A percentile compares a stretch with the other conserved stretches of the same genome.
Evolutionary conservation across 2,329 filamentous ascomycete species (phyloP).

Genomic region (Fusarium tjaetaba): DNA sequence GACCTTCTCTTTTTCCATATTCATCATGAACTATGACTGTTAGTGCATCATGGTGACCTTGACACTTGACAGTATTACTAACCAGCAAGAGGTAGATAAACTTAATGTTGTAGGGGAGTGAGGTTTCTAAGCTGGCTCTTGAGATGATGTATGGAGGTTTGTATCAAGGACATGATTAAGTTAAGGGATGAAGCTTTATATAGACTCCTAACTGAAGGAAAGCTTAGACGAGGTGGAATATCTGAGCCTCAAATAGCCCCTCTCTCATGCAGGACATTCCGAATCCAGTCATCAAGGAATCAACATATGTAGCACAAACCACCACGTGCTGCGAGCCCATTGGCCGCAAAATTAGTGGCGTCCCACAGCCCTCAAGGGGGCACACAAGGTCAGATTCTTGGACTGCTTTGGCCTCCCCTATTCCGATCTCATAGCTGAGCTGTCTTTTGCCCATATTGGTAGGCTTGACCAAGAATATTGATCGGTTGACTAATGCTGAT

Average conservation of each 20-base stretch:
- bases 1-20: accelerated
- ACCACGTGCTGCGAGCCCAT: background rate
- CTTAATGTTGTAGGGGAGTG: accelerated
- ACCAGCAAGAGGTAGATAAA: background rate
- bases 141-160: accelerated
- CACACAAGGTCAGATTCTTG: background rate
- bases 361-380: background rate
- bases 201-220: accelerated
- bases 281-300: background rate
- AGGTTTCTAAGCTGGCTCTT: background rate
- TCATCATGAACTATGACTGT: background rate
- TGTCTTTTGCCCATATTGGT: accelerated
- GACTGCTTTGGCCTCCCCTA: background rate
- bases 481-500: background rate
- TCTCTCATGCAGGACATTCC: background rate
- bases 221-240: background rate
- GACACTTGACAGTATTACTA: accelerated
- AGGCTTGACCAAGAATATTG: background rate
- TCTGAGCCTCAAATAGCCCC: background rate
- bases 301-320: background rate
- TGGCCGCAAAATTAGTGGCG: background rate
- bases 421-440: background rate
- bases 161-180: accelerated
- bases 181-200: background rate
- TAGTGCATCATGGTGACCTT: background rate